phyloP scores from a whole-genome alignment of 768 basidiomycete species.

The Boletus tomentosulus region DNA sequence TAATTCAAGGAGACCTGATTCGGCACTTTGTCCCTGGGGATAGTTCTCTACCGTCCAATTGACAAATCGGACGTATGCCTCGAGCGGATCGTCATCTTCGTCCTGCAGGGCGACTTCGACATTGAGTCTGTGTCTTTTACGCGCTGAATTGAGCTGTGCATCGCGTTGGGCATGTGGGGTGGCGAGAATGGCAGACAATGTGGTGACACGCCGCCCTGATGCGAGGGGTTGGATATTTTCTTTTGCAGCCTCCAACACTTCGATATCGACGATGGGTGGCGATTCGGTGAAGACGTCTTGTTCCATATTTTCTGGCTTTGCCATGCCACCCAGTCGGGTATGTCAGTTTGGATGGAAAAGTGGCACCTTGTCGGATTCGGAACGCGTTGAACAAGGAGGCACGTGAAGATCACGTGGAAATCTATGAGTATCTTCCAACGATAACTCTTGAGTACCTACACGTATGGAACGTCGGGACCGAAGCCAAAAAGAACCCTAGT shows the following conservation, averaged over 20 bases:
- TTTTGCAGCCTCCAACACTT: constrained; percentile 77
- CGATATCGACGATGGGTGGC: constrained; percentile 66
- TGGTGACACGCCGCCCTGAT: constrained; percentile 72
- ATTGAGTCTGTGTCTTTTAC: constrained; percentile 65
- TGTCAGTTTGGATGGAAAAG: neutral
- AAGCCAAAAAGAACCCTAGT: no score
- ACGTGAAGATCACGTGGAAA: constrained; percentile 11
- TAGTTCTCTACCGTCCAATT: constrained; percentile 94
- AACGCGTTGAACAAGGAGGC: constrained; percentile 17
- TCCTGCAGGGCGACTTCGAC: constrained; percentile 64
- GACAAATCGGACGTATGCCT: constrained; percentile 82
- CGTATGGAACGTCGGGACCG: no score
- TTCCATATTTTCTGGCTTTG: constrained; percentile 22
- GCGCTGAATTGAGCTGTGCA: constrained; percentile 58
- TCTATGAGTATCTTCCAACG: no score
- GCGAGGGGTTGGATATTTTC: constrained; percentile 85
- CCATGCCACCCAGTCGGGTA: constrained; percentile 11
- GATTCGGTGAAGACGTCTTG: constrained; percentile 43
- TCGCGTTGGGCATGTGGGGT: constrained; percentile 79
- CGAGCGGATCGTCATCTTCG: constrained; percentile 80
- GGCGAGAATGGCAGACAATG: constrained; percentile 66
- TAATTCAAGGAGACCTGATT: constrained; percentile 87
- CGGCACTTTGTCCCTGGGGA: constrained; percentile 85
- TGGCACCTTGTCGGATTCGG: neutral
- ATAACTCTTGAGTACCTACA: no score